Evolutionary conservation across 169 alveolate genomes (phyloP).

Genomic region (Cryptosporidium ryanae): DNA sequence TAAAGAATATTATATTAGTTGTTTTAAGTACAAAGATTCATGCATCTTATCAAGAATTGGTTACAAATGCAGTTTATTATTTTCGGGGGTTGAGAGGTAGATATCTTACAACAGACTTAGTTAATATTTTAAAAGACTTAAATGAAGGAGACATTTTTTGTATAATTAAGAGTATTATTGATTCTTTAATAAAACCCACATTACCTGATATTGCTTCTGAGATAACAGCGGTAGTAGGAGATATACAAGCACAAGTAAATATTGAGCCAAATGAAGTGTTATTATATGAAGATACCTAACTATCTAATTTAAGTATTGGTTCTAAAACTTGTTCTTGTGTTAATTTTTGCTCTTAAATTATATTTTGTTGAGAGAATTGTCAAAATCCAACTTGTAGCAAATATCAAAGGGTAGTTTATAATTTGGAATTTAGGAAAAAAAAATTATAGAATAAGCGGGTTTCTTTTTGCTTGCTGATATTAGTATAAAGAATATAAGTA

Average conservation of each 20-base stretch:
- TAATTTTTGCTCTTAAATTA: too few relatives aligned
- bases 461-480: too few relatives aligned
- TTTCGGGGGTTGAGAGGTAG: neutral
- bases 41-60: constrained; percentile 29
- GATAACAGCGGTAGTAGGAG: constrained; percentile 11
- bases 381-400: too few relatives aligned
- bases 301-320: too few relatives aligned
- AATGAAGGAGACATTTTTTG: constrained; percentile 20
- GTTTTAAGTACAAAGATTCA: constrained; percentile 19
- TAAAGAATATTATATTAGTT: constrained; percentile 52
- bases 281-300: neutral
- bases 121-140: neutral
- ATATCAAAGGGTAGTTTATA: too few relatives aligned
- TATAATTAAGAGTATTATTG: constrained; percentile 13
- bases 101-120: neutral
- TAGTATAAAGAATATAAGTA: too few relatives aligned
- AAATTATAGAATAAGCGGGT: too few relatives aligned
- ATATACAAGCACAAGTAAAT: constrained; percentile 1
- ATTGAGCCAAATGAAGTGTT: neutral
- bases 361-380: too few relatives aligned
- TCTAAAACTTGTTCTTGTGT: too few relatives aligned
- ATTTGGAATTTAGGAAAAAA: too few relatives aligned
- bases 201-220: constrained; percentile 67
- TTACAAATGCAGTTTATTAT: constrained; percentile 31
- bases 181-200: neutral